These are phyloP conservation scores for Daldinia childiae DNA, from an alignment of 495 filamentous ascomycete species.

Conservation along the genomic window DNA sequence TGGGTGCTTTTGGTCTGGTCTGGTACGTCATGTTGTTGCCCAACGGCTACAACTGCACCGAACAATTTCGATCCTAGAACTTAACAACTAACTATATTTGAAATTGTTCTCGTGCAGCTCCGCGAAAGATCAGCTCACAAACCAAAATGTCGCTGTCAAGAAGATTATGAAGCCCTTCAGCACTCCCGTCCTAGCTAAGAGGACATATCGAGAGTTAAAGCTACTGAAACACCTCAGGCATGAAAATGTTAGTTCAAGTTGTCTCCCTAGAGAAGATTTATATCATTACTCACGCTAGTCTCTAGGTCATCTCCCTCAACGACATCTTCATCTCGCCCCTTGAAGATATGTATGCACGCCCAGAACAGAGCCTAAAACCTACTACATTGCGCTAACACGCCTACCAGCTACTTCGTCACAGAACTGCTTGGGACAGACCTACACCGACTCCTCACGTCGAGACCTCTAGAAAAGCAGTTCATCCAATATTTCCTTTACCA, in stretches of 20 bases:
- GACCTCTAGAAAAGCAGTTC: conserved; percentile 98
- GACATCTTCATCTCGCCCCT: conserved; percentile 99
- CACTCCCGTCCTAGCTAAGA: conserved; percentile 95
- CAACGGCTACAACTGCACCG: background rate
- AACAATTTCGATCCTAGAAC: conserved; percentile 16
- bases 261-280: background rate
- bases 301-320: conserved; percentile 93
- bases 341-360: conserved; percentile 85
- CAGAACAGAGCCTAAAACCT: background rate
- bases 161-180: conserved; percentile 99
- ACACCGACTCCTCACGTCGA: conserved; percentile 91
- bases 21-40: conserved; percentile 69
- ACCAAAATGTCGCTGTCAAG: conserved; percentile 95
- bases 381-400: conserved; percentile 41
- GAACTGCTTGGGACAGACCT: conserved; percentile 97
- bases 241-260: conserved; percentile 80
- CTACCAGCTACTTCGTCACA: conserved; percentile 90
- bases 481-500: conserved; percentile 99
- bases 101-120: conserved; percentile 67
- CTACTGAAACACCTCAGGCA: conserved; percentile 95
- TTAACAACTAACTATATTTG: conserved; percentile 32
- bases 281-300: conserved; percentile 18
- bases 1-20: conserved; percentile 98
- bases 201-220: conserved; percentile 97
- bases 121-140: conserved; percentile 95